Conservation (phyloP, 345 rosid genomes). For the Moricandia arvensis region DNA sequence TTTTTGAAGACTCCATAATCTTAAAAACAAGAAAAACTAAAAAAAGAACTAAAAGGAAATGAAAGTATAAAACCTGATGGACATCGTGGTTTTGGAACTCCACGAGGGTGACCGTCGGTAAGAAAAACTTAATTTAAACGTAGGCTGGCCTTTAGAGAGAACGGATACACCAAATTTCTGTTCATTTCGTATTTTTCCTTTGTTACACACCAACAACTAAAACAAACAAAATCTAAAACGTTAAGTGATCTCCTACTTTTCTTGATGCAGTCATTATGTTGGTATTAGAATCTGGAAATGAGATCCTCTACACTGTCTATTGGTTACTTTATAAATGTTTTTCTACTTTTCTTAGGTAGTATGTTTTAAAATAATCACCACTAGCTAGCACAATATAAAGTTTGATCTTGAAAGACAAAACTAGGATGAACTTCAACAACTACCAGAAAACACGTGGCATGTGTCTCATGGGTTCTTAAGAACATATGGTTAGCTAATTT, state of each 20-base stretch:
- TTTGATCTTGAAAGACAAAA: background rate
- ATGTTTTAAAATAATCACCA: background rate
- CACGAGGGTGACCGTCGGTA: background rate
- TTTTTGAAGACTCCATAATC: too few relatives aligned
- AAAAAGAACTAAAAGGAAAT: background rate
- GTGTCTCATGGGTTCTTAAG: constrained; percentile 9
- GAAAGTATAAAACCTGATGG: background rate
- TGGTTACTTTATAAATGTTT: constrained; percentile 3
- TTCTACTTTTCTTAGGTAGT: background rate
- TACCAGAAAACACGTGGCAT: constrained; percentile 23
- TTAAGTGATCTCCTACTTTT: background rate
- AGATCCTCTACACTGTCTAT: background rate
- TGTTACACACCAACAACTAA: background rate
- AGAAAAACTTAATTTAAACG: background rate
- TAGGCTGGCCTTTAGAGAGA: background rate
- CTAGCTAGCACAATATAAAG: constrained; percentile 10
- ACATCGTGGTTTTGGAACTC: background rate
- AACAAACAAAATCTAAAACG: background rate
- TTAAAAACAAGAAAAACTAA: too few relatives aligned
- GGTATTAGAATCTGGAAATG: constrained; percentile 5
- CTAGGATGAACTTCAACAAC: constrained; percentile 15
- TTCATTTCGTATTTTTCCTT: background rate
- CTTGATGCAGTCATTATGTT: background rate
- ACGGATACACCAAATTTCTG: background rate
- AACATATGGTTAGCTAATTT: constrained; percentile 39